These are phyloP conservation scores for Vanilla planifolia DNA, from an alignment of 106 monocot genomes.

Conservation along the genomic window DNA sequence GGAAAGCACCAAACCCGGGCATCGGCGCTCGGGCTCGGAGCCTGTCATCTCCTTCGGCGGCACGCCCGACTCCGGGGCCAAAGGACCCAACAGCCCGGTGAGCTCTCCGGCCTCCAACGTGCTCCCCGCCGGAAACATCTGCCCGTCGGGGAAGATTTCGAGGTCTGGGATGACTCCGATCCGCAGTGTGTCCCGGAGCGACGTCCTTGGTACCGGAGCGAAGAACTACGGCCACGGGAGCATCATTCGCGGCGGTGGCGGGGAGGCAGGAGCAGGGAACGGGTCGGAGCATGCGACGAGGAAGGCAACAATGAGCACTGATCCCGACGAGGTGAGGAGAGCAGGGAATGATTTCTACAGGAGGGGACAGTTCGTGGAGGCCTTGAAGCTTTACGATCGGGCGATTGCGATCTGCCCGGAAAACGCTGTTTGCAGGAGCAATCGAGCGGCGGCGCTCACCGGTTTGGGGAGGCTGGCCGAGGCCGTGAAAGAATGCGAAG, in stretches of 20 bases:
- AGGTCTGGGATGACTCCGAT: slow-evolving; percentile 30
- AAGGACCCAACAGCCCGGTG: slow-evolving; percentile 20
- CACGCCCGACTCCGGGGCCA: slow-evolving; percentile 6
- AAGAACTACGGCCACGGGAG: slow-evolving; percentile 83
- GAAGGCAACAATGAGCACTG: slow-evolving; percentile 36
- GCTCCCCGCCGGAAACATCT: slow-evolving; percentile 73
- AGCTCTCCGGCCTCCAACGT: slow-evolving; percentile 36
- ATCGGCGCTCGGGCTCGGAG: slow-evolving; percentile 33
- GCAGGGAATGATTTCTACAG: slow-evolving; percentile 64
- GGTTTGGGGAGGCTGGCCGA: slow-evolving; percentile 46
- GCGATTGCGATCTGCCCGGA: slow-evolving; percentile 51
- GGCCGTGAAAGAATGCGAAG: slow-evolving; percentile 66
- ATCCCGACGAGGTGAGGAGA: slow-evolving; percentile 62
- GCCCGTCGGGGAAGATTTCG: slow-evolving; percentile 57
- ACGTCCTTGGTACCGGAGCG: slow-evolving; percentile 58
- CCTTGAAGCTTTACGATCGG: slow-evolving; percentile 55
- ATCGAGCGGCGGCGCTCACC: slow-evolving; percentile 59
- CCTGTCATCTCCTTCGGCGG: slow-evolving; percentile 9
- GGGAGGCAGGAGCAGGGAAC: not conserved
- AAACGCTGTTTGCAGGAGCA: slow-evolving; percentile 53
- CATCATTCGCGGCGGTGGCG: slow-evolving; percentile 30
- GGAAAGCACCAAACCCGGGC: slow-evolving; percentile 12
- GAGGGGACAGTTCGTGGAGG: slow-evolving; percentile 50
- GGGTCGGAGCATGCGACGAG: slow-evolving; percentile 15
- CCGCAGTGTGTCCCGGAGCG: slow-evolving; percentile 23